Evolutionary conservation across 1,139 yeast species (phyloP).

Genomic region (Zygosaccharomyces pseudobailii): DNA sequence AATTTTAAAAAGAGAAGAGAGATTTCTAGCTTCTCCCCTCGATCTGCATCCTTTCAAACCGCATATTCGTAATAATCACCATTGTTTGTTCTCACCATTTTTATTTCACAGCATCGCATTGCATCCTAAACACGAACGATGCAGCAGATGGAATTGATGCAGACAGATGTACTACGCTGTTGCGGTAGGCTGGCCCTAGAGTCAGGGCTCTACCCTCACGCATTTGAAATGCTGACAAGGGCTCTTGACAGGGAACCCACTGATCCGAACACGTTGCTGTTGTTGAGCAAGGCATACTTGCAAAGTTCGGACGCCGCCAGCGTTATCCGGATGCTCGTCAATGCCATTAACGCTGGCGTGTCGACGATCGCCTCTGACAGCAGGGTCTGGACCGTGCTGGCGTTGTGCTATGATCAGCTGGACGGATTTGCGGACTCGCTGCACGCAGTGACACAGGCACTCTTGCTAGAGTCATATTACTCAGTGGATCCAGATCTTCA

Average conservation of each 20-base stretch:
- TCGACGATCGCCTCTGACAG: constrained; percentile 4
- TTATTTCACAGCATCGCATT: background rate
- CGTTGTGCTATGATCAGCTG: constrained; percentile 18
- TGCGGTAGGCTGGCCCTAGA: constrained; percentile 23
- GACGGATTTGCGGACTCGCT: constrained; percentile 15
- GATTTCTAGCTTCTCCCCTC: too few species aligned
- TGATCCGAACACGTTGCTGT: constrained; percentile 15
- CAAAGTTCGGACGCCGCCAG: constrained; percentile 15
- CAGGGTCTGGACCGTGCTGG: constrained; percentile 14
- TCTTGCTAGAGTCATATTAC: constrained; percentile 3
- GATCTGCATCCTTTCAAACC: too few species aligned
- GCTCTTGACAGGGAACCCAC: constrained; percentile 16
- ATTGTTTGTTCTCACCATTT: background rate
- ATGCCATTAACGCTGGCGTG: constrained; percentile 5
- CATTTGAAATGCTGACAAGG: constrained; percentile 16
- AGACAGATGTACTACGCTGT: constrained; percentile 14
- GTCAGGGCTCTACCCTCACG: constrained; percentile 17
- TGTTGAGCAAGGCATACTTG: constrained; percentile 17
- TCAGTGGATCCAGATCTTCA: constrained; percentile 9
- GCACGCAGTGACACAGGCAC: constrained; percentile 14
- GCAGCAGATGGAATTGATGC: constrained; percentile 9
- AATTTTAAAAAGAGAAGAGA: too few species aligned
- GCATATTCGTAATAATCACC: too few species aligned
- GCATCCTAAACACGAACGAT: background rate
- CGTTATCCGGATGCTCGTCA: constrained; percentile 11